Conservation (phyloP, 306 rosid genomes). For the Rosa lucieae region DNA sequence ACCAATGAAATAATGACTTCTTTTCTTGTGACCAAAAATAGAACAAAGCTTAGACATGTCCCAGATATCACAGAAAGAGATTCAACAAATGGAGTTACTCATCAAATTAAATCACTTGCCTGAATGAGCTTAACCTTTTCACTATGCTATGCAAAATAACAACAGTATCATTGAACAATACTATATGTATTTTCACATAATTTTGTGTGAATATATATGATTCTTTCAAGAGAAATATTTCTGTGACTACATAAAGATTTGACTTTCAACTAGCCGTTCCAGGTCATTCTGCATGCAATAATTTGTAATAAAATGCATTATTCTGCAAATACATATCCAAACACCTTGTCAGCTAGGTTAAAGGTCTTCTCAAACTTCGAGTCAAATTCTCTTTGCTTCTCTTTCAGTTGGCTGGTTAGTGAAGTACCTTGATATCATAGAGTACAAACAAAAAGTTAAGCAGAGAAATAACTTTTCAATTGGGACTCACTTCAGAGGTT, state of each 20-base stretch:
- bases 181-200: neutral
- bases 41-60: neutral
- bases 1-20: neutral
- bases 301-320: conserved; percentile 4
- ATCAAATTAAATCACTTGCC: neutral
- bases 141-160: neutral
- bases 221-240: neutral
- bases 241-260: neutral
- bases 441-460: conserved; percentile 11
- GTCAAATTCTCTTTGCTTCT: conserved; percentile 80
- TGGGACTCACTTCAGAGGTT: neutral
- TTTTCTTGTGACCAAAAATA: neutral
- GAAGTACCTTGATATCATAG: conserved; percentile 52
- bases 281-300: neutral
- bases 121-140: neutral
- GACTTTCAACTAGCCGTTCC: neutral
- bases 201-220: neutral
- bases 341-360: conserved; percentile 68
- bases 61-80: neutral
- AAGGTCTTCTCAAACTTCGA: conserved; percentile 64
- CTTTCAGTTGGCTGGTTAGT: conserved; percentile 67
- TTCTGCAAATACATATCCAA: neutral
- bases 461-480: neutral
- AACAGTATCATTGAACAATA: neutral
- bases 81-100: neutral